Base-by-base conservation (phyloP, 495 filamentous ascomycete genomes). In the Talaromyces thailandensis region DNA sequence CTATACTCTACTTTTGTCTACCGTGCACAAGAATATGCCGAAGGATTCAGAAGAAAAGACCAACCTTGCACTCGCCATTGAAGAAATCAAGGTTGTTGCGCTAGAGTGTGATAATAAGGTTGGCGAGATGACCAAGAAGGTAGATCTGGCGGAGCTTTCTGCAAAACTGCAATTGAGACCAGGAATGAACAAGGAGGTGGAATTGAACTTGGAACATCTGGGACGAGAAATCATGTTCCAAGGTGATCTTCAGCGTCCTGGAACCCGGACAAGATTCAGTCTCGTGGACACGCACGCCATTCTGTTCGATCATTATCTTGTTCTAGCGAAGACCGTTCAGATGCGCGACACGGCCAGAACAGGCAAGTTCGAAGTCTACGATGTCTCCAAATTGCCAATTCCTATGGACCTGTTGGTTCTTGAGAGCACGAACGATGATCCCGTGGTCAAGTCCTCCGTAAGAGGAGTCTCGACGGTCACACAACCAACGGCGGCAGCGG, bases 361-460 rank as follows among this genome's bases (percentile, higher is more conserved):
- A 4, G 79, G 82, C 61, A 92, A 89, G 67, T 87, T 88, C 56
- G 93, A 93, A 75, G 87, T 85, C 66, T 99, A 93, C 63, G 94
- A 99, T 73, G 93, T 99, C 11, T 97, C 93, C 2, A 94, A 95
- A 74, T 77, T 94, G 73, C 94, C 94, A 24, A 96, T 99, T 66
- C 95, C 95, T 1, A 99, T 98, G 93, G 91, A 96, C 67, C 80
- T 99, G 32, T 77, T 99, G 26, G 90, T 93, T 23, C 77, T 99
- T 5, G 94, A 99, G 72, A 94, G 88, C 67, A 86, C 88, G 45
- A 88, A 92, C 62, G 94, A 99, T 63, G 92, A 96, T 61, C 88
- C 95, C 0, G 91, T 98, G 1, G 77, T 90, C 59, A 94, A 93
- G 70, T 90, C 90, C 9, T 76, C 82, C 2, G 79, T 89, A 28